Evolutionary conservation across 2,329 filamentous ascomycete genomes (phyloP), one percentile per base, ranked within the genome.

Genomic region (Colletotrichum trifolii): DNA sequence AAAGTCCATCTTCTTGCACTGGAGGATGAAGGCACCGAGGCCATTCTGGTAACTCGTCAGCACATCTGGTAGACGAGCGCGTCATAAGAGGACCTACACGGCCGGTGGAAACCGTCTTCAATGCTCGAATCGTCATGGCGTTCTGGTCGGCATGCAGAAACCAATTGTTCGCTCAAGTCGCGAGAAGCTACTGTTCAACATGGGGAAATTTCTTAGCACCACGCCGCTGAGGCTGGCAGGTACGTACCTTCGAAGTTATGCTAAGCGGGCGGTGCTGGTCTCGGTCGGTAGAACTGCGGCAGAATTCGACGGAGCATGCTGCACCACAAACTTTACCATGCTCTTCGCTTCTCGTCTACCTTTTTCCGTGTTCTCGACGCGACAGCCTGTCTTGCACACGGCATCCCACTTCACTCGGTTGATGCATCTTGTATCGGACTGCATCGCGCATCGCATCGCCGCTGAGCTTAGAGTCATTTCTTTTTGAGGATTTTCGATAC

Each of bases 1-100:
- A 75, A 99, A 93, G 78, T 97, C 93, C 78, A 99, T 84, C 76
- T 91, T 92, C 85, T 93, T 97, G 89, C 96, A 99, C 83, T 97
- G 95, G 64, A 97, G 88, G 79, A 99, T 93, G 84, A 98, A 98
- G 77, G 94, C 92, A 74, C 95, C 95, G 71, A 98, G 86, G 85
- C 96, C 96, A 83, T 99, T 98, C 94, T 98, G 62, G 15, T 15
- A 35, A 34, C 13, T 9, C 48, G 43, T 68, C 50, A 64, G 52
- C 33, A 9, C 25, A 4, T 11, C 8, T 11, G 12, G 13, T 39
- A 13, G 33, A 34, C 33, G 2, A 7, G 4, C 13, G 11, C 4
- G 11, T 15, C 9, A 12, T 8, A 1, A 47, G 33, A 39, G 25
- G 33, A 17, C 77, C 66, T 81, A 88, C 87, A 76, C 85, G 83